Conservation (phyloP, 2,329 filamentous ascomycete genomes). For the Tolypocladium endophyticum region DNA sequence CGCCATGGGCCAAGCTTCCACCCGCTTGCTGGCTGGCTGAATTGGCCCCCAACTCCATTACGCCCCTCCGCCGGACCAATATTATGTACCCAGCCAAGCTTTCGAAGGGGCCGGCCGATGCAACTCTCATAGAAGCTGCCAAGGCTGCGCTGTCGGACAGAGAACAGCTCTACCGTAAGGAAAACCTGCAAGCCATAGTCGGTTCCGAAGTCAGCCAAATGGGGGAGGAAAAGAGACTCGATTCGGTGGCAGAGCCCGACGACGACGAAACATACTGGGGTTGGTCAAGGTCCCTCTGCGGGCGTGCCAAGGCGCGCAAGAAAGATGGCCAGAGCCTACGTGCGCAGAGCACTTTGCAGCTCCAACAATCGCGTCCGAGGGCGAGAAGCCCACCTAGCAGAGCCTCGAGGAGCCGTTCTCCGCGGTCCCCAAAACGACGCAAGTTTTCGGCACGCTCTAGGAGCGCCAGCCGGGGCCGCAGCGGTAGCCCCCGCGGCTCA, state of each 20-base stretch:
- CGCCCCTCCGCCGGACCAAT: constrained; percentile 60
- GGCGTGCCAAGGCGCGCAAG: constrained; percentile 53
- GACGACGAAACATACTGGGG: constrained; percentile 74
- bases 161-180: constrained; percentile 54
- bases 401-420: constrained; percentile 18
- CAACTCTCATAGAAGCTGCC: constrained; percentile 55
- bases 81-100: constrained; percentile 67
- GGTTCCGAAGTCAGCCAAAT: constrained; percentile 56
- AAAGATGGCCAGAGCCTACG: neutral
- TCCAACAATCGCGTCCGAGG: constrained; percentile 14
- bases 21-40: constrained; percentile 73
- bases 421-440: neutral
- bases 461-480: constrained; percentile 18
- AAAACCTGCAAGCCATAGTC: constrained; percentile 32
- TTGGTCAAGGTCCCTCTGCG: constrained; percentile 72
- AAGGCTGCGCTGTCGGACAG: constrained; percentile 60
- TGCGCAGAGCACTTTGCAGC: neutral
- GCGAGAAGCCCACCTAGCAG: constrained; percentile 17
- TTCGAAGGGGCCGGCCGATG: constrained; percentile 55
- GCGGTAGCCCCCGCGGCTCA: constrained; percentile 18
- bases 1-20: constrained; percentile 72
- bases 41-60: constrained; percentile 64
- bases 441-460: neutral
- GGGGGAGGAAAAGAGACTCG: constrained; percentile 56
- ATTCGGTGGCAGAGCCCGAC: constrained; percentile 56